phyloP scores from a whole-genome alignment of 2,329 filamentous ascomycete species.

The Fusarium nisikadoi region DNA sequence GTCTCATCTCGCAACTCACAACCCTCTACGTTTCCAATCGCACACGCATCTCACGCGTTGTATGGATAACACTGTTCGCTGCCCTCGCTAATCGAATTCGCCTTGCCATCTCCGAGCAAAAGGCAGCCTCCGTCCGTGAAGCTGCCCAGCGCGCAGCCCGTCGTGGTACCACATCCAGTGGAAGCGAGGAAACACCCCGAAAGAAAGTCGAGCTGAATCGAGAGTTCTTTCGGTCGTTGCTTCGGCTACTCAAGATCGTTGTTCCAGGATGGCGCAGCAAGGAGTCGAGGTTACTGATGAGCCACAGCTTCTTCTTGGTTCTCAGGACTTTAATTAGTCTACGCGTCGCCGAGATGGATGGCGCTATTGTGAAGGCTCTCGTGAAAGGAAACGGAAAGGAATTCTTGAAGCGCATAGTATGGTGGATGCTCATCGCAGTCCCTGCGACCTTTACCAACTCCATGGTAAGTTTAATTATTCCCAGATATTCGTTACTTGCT shows the following conservation, averaged over 20 bases:
- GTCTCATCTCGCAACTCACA: conserved; percentile 73
- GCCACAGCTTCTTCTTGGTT: conserved; percentile 93
- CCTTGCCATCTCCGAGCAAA: conserved; percentile 92
- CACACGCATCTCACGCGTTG: conserved; percentile 81
- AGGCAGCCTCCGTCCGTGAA: conserved; percentile 79
- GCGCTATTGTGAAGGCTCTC: conserved; percentile 88
- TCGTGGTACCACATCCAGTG: conserved; percentile 61
- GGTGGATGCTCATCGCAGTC: conserved; percentile 98
- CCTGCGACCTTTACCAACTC: conserved; percentile 98
- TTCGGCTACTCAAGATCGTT: conserved; percentile 84
- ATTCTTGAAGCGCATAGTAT: conserved; percentile 87
- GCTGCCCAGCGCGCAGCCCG: conserved; percentile 63
- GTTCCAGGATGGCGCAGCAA: conserved; percentile 91
- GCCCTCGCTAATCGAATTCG: conserved; percentile 88
- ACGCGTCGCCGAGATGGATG: conserved; percentile 96
- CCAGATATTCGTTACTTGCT: background rate
- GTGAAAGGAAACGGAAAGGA: conserved; percentile 92
- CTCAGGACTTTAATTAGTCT: conserved; percentile 91
- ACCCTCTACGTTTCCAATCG: conserved; percentile 81
- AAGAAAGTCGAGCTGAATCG: conserved; percentile 93
- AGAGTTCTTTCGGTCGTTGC: conserved; percentile 79
- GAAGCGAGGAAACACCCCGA: conserved; percentile 55
- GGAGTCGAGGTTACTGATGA: conserved; percentile 85
- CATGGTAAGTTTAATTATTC: conserved; percentile 72
- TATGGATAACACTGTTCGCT: conserved; percentile 85